Evolutionary conservation across 2,329 filamentous ascomycete genomes (phyloP).

Genomic region (Botrytis deweyae): DNA sequence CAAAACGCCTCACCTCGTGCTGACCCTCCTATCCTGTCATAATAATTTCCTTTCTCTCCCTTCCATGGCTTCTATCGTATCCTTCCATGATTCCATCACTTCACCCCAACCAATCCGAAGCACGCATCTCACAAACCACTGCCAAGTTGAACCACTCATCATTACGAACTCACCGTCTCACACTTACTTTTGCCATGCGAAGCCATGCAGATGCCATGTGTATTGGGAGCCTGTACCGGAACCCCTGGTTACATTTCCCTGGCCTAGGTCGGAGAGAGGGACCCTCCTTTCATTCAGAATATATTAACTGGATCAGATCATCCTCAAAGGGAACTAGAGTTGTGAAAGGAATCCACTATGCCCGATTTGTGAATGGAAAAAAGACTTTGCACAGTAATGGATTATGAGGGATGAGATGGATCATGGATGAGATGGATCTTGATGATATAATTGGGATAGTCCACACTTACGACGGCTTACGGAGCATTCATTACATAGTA

Average conservation of each 20-base stretch:
- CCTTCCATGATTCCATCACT: neutral
- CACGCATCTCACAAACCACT: neutral
- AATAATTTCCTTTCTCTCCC: neutral
- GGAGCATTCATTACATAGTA: neutral
- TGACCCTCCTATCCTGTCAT: neutral
- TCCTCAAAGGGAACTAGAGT: neutral
- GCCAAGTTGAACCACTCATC: constrained; percentile 1
- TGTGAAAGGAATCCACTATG: neutral
- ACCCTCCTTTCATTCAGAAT: too few species aligned
- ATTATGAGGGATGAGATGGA: too few species aligned
- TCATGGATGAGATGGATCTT: too few species aligned
- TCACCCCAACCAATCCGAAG: neutral
- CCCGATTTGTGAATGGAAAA: neutral
- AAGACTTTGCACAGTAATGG: too few species aligned
- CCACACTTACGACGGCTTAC: constrained; percentile 5
- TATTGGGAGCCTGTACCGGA: neutral
- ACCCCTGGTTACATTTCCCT: neutral
- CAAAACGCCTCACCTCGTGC: neutral
- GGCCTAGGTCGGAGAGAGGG: too few species aligned
- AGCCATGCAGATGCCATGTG: constrained; percentile 12
- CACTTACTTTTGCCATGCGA: neutral
- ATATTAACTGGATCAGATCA: neutral
- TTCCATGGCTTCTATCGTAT: neutral
- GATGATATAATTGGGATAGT: neutral
- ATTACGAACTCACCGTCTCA: neutral